These are phyloP conservation scores for Pycnococcus provasolii DNA, from an alignment of 139 green algal species.

Conservation along the genomic window DNA sequence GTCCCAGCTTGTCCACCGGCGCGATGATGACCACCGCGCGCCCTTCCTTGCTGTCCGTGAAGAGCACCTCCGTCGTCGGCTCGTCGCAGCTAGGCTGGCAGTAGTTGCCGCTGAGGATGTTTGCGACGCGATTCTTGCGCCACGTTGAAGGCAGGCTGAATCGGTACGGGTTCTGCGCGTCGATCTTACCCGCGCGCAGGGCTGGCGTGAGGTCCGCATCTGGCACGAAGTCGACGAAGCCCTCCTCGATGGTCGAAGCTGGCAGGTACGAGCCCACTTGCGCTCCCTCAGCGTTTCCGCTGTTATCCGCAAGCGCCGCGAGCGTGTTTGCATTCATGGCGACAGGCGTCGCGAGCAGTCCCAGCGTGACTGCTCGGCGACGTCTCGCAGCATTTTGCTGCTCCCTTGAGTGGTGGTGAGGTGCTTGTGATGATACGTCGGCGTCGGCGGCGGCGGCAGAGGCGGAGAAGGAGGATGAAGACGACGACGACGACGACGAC, in stretches of 20 bases:
- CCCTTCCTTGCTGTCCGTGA: constrained; percentile 7
- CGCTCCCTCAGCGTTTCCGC: no score
- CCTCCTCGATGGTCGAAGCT: background rate
- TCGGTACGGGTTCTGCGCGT: constrained; percentile 16
- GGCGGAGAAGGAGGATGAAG: no score
- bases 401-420: no score
- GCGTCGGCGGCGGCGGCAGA: no score
- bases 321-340: no score
- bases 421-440: no score
- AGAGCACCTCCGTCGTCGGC: constrained; percentile 37
- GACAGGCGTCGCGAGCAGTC: no score
- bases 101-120: constrained; percentile 39
- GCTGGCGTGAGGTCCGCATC: constrained; percentile 6
- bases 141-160: constrained; percentile 34
- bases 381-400: no score
- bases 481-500: no score
- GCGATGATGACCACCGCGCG: background rate
- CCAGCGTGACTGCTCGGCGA: no score
- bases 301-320: no score
- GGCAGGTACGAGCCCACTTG: no score
- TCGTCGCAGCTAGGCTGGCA: constrained; percentile 42
- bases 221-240: constrained; percentile 24
- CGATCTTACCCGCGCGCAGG: constrained; percentile 17
- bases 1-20: background rate
- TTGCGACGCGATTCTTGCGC: constrained; percentile 30